These are phyloP conservation scores for Jasminum sambac DNA, from an alignment of 257 asterid species.

Conservation along the genomic window DNA sequence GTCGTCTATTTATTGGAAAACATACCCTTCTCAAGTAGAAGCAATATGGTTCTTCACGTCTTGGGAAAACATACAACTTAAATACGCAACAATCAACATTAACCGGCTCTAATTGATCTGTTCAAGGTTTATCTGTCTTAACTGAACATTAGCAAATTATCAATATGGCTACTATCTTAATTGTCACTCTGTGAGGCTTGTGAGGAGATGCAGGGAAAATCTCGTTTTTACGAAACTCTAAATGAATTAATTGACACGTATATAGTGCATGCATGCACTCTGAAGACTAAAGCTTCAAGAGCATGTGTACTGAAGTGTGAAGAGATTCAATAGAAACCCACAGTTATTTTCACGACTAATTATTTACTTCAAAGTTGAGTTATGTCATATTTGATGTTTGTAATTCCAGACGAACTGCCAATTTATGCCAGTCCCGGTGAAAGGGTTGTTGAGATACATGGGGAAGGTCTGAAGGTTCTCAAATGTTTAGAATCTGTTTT, in stretches of 20 bases:
- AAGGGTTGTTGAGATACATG: conserved; percentile 81
- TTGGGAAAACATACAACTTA: not conserved
- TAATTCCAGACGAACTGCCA: conserved; percentile 60
- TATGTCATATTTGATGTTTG: conserved; percentile 10
- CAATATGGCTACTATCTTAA: not conserved
- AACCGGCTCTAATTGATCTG: conserved; percentile 14
- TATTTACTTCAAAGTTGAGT: conserved; percentile 15
- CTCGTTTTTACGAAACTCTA: not conserved
- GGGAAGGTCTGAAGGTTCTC: conserved; percentile 72
- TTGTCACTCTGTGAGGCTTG: not conserved
- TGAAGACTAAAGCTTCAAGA: not conserved
- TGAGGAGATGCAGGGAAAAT: not conserved
- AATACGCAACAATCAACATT: not conserved
- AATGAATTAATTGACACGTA: not conserved
- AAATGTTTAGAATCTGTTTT: conserved; percentile 77
- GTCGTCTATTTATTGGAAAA: not conserved
- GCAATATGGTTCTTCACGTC: not conserved
- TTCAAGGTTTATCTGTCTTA: conserved; percentile 13
- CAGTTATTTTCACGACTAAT: too few species aligned
- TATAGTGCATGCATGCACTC: not conserved
- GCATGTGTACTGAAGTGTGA: not conserved
- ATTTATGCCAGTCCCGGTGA: conserved; percentile 71
- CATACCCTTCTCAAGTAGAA: not conserved
- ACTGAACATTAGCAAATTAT: not conserved
- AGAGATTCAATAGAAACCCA: not conserved